Base-by-base conservation (phyloP, 352 stramenopile species). In the Phytophthora citricola region DNA sequence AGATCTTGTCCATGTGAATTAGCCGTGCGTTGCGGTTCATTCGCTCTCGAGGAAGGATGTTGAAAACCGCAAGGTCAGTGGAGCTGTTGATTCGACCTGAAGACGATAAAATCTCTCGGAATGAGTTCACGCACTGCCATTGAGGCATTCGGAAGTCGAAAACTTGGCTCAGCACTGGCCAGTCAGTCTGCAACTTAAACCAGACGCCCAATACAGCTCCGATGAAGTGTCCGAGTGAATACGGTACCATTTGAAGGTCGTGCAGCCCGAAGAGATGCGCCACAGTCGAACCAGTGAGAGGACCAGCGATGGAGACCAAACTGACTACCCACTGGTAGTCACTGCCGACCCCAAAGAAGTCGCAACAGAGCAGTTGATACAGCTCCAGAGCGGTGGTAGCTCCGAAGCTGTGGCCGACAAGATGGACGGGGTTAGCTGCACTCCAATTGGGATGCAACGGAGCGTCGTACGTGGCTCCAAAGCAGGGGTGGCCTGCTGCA, bases 331-430 rank as follows among this genome's bases (percentile, higher is more conserved):
- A 91, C 31, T 59, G 72, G 48, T 80, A 53, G 52, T 77, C 67
- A 24, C 65, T 87, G 8, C 83, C 81, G n/a, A 90, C 70, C 7
- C 52, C 40, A 40, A 92, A 92, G 48, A 73, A 81, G 69, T 90
- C 78, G 6, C 44, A 50, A 39, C 78, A 87, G 4, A 92, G 32
- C 39, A 91, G 45, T 70, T 93, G 85, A 50, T 93, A 90, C 32
- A 93, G 56, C 54, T 93, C 83, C 27, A 93, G 69, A 26, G 83
- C 83, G 4, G 83, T 90, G 20, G 81, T 89, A 9, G 69, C 71
- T 40, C 85, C 83, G 27, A 88, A 81, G 55, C 83, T 91, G 63
- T 93, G 85, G n/a, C 83, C 83, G 4, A 92, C 49, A 11, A 93
- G 65, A 40, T 93, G 83, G 4, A 92, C 65, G 0, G 85, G 81